Evolutionary conservation across 2,329 filamentous ascomycete species (phyloP).

Genomic region (Arthrobotrys megalospora): DNA sequence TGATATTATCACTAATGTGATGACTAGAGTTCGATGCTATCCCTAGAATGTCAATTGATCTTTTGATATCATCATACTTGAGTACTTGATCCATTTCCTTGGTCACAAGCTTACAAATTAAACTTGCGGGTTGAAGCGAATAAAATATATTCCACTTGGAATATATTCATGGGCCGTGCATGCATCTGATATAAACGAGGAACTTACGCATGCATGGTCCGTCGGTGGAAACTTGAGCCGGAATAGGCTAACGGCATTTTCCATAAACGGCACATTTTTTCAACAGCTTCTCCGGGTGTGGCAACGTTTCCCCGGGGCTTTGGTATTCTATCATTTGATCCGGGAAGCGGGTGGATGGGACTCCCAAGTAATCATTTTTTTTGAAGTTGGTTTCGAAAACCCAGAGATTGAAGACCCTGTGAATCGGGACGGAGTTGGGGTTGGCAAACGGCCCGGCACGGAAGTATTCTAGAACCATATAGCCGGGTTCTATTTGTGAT

Average conservation of each 20-base stretch:
- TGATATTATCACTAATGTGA: no score
- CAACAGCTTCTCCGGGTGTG: not conserved
- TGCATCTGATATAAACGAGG: not conserved
- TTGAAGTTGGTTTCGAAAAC: no score
- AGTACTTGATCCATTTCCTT: no score
- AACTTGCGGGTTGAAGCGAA: not conserved
- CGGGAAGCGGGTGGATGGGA: conserved; percentile 3
- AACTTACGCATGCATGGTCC: no score
- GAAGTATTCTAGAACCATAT: not conserved
- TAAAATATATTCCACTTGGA: conserved; percentile 10
- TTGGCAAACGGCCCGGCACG: not conserved
- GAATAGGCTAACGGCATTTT: conserved; percentile 25
- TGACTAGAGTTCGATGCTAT: no score
- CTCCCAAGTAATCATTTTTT: not conserved
- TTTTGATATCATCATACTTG: not conserved
- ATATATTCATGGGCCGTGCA: not conserved
- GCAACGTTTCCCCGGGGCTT: not conserved
- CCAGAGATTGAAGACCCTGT: no score
- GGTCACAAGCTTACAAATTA: no score
- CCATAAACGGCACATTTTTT: conserved; percentile 11
- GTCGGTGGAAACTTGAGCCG: conserved; percentile 1
- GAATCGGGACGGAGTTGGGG: not conserved
- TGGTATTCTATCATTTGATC: not conserved
- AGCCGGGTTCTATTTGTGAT: not conserved
- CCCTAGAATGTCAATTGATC: no score